phyloP scores from a whole-genome alignment of 371 early-diverging fungal species.

The Dichotomocladium elegans region DNA sequence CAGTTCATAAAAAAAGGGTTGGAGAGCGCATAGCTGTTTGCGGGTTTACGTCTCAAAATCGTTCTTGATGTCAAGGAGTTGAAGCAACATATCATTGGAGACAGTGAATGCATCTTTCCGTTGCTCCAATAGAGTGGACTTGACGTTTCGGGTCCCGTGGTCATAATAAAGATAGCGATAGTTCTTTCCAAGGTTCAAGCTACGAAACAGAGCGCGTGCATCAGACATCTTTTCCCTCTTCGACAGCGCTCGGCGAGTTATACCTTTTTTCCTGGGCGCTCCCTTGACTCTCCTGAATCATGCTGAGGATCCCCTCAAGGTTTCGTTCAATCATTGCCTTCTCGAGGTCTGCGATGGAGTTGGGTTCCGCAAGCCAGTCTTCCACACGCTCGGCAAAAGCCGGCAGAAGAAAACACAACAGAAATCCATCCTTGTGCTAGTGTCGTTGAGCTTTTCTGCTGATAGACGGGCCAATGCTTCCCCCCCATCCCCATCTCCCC shows the following conservation, averaged over 20 bases:
- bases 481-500: too few species aligned
- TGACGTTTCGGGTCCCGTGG: constrained; percentile 34
- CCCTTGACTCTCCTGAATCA: constrained; percentile 17
- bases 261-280: constrained; percentile 34
- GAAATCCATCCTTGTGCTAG: constrained; percentile 29
- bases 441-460: too few species aligned
- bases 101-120: constrained; percentile 16
- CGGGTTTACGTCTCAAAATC: constrained; percentile 53
- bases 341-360: constrained; percentile 25
- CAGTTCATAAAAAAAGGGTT: background rate
- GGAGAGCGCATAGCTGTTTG: too few species aligned
- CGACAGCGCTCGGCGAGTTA: background rate
- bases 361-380: constrained; percentile 19
- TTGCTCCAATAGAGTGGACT: constrained; percentile 30
- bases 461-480: too few species aligned
- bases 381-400: constrained; percentile 19
- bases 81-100: constrained; percentile 41
- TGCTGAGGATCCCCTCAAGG: constrained; percentile 13
- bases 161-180: constrained; percentile 45
- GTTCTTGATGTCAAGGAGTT: constrained; percentile 49
- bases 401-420: constrained; percentile 40
- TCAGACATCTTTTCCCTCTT: background rate
- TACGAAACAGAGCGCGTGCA: background rate
- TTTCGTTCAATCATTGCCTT: constrained; percentile 18
- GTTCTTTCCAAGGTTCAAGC: constrained; percentile 28